Percentiles rank a stretch among this genome's conserved stretches.
phyloP scores from a whole-genome alignment of 2,329 filamentous ascomycete species.

The Sporothrix brasiliensis region DNA sequence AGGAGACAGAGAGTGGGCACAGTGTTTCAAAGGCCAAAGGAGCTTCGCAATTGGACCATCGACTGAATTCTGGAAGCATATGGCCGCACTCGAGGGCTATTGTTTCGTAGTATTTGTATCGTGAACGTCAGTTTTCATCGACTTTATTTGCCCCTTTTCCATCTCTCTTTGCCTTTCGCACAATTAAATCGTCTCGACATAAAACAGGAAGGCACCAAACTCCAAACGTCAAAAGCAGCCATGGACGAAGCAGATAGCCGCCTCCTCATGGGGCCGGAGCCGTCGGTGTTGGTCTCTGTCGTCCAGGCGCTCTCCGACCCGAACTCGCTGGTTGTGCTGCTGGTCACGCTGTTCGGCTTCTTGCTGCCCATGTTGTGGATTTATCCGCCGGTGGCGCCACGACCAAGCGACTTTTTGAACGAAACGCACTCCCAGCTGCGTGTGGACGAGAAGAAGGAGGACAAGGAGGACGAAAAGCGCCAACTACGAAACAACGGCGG shows the following conservation, averaged over 20 bases:
- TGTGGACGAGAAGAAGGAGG: conserved; percentile 44
- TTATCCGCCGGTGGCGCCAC: conserved; percentile 58
- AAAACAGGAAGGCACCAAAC: too few relatives aligned
- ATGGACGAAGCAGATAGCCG: conserved; percentile 17
- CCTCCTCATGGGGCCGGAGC: neutral
- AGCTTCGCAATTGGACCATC: conserved; percentile 5
- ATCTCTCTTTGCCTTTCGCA: neutral
- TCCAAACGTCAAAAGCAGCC: too few relatives aligned
- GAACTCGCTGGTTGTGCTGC: conserved; percentile 44
- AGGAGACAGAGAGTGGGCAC: conserved; percentile 24
- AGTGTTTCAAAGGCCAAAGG: conserved; percentile 21
- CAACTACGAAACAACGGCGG: neutral
- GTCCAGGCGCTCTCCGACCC: conserved; percentile 20
- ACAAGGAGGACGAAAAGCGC: conserved; percentile 31
- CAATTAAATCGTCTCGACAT: neutral
- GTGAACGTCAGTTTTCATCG: neutral
- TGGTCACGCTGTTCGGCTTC: conserved; percentile 54
- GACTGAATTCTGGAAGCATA: neutral
- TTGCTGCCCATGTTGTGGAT: conserved; percentile 57
- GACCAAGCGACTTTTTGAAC: conserved; percentile 56
- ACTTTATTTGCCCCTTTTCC: neutral
- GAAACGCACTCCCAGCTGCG: conserved; percentile 59
- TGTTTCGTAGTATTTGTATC: conserved; percentile 3
- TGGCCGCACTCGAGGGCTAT: neutral
- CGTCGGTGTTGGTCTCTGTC: neutral